Base-by-base conservation (phyloP, 805 yeast genomes). In the Kodamaea laetipori region DNA sequence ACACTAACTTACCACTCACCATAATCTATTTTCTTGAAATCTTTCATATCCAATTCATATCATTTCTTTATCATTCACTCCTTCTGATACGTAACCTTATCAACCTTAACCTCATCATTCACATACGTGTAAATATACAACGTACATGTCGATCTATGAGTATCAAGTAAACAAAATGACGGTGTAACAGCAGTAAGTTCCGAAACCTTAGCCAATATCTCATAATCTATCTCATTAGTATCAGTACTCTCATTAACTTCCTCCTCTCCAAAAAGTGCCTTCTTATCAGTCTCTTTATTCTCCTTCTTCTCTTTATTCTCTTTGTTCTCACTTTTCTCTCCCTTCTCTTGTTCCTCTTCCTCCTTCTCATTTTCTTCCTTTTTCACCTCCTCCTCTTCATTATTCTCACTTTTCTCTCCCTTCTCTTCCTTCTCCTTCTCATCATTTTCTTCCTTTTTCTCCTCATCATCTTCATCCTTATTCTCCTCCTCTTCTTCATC, bases 91-190 rank as follows among this genome's bases (percentile, higher is more conserved):
- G 64, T 62, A 28, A 88, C 85, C 64, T 90, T 90, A 60, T 92
- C 97, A 13, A 94, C 97, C 60, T 86, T 87, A 25, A 94, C 90
- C 46, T 89, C 95, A 1, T 83, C 89, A 49, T 82, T 83, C 31
- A 85, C 71, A 54, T 82, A 73, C 8, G 94, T 86, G 71, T 94
- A 94, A 47, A 94, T 85, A 65, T 86, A 94, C 19, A 90, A 71
- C 1, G 90, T 86, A 52, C 96, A 84, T 2, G 78, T 76, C 0
- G 82, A 63, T 0, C 87, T 92, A 56, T 85, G 88, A n/a, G 90
- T 79, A 56, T 94, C 98, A 51, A 92, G 59, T 24, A 92, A 71
- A 56, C 96, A 90, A 62, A 94, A 92, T 42, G 96, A 86, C 4
- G 98, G 97, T 10, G 81, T 76, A n/a, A 46, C 35, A 10, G 56